A percentile compares a stretch with the other conserved stretches of the same genome.
Conservation (phyloP, 23 red algal genomes). For the Gracilaria gracilis region DNA sequence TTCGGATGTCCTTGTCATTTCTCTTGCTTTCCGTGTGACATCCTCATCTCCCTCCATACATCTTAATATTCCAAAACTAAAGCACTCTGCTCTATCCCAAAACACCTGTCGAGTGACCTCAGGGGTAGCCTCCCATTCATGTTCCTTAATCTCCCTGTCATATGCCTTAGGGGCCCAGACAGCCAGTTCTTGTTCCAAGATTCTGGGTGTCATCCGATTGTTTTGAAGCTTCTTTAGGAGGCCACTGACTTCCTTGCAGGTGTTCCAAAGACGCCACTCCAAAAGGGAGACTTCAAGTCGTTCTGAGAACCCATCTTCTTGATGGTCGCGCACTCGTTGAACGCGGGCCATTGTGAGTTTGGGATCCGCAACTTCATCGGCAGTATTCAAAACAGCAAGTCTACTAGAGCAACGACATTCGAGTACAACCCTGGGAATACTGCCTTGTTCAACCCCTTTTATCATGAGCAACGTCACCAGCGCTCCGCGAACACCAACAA, state of each 20-base stretch:
- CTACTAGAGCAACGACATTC: conserved; percentile 18
- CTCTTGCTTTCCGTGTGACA: conserved; percentile 25
- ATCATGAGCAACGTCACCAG: conserved; percentile 12
- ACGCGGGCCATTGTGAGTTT: conserved; percentile 1
- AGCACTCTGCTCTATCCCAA: conserved; percentile 60
- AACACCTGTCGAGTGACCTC: conserved; percentile 35
- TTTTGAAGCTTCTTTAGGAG: conserved; percentile 23
- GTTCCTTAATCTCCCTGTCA: conserved; percentile 50
- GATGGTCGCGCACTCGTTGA: conserved; percentile 17
- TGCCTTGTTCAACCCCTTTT: conserved; percentile 7
- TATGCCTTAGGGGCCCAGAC: conserved; percentile 63
- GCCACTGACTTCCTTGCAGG: conserved; percentile 31
- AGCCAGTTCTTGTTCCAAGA: conserved; percentile 31
- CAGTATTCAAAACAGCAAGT: not conserved
- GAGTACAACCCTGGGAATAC: not conserved
- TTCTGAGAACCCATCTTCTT: conserved; percentile 20
- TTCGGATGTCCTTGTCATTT: conserved; percentile 26
- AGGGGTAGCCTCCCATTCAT: conserved; percentile 55
- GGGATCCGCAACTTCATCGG: not conserved
- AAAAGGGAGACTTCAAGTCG: conserved; percentile 21
- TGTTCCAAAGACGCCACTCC: conserved; percentile 57
- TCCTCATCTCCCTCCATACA: conserved; percentile 42
- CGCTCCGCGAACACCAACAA: not conserved
- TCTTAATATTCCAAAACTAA: conserved; percentile 63
- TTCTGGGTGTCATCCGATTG: not conserved